Conservation (phyloP, 495 filamentous ascomycete species). For the Penicillium angulare region DNA sequence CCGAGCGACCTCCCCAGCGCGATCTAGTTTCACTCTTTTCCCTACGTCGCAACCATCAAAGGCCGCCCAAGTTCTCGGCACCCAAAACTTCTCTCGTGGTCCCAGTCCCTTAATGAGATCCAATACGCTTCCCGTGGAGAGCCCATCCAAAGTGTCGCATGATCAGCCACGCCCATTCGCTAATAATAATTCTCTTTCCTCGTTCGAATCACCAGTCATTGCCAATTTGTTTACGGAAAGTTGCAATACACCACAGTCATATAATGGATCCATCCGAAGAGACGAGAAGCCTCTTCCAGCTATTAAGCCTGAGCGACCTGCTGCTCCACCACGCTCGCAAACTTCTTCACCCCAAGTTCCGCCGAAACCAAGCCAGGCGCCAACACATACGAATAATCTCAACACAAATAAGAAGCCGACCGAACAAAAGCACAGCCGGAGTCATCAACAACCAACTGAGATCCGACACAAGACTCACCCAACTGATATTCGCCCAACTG, state of each 20-base stretch:
- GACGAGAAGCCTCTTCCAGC: constrained; percentile 25
- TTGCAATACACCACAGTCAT: constrained; percentile 16
- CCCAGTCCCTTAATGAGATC: constrained; percentile 53
- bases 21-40: constrained; percentile 60
- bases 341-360: constrained; percentile 3
- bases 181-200: constrained; percentile 12
- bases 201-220: constrained; percentile 12
- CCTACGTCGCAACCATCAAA: constrained; percentile 48
- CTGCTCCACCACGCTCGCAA: not conserved
- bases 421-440: not conserved
- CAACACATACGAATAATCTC: too few relatives aligned
- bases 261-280: not conserved
- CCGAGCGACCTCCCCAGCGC: constrained; percentile 60
- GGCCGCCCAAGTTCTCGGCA: constrained; percentile 33
- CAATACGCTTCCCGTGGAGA: constrained; percentile 55
- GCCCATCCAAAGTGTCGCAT: constrained; percentile 3
- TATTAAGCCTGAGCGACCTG: constrained; percentile 14
- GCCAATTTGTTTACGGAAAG: constrained; percentile 9
- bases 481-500: not conserved
- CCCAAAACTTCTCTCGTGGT: constrained; percentile 37
- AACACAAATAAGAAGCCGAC: not conserved
- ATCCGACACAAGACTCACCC: not conserved
- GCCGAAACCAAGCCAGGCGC: not conserved
- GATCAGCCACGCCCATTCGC: constrained; percentile 6
- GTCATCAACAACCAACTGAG: too few relatives aligned